A percentile compares a stretch with the other conserved stretches of the same genome.
These are phyloP conservation scores for Metschnikowia drakensbergensis DNA, from an alignment of 805 yeast genomes.

Conservation along the genomic window DNA sequence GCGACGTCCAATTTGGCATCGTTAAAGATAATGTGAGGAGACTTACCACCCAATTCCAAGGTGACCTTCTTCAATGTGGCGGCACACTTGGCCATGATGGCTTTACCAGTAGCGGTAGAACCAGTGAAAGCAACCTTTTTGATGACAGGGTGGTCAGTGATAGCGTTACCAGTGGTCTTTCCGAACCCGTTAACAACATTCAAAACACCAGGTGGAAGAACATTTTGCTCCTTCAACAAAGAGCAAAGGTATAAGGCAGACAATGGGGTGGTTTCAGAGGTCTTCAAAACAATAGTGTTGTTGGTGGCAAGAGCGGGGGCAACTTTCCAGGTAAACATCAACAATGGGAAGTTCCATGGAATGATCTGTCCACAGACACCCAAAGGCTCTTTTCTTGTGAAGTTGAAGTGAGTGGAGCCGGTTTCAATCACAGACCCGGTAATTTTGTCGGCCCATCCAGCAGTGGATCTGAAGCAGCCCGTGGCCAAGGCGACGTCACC, in stretches of 20 bases:
- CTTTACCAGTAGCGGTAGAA: slow-evolving; percentile 86
- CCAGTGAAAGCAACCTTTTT: slow-evolving; percentile 95
- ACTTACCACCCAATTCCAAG: slow-evolving; percentile 94
- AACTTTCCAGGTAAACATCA: slow-evolving; percentile 93
- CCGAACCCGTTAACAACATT: slow-evolving; percentile 88
- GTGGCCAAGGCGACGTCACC: slow-evolving; percentile 74
- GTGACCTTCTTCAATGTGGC: slow-evolving; percentile 81
- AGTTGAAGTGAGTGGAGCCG: slow-evolving; percentile 67
- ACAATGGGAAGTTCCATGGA: slow-evolving; percentile 95
- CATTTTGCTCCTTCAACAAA: slow-evolving; percentile 74
- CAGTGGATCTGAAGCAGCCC: slow-evolving; percentile 74
- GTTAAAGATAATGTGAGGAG: slow-evolving; percentile 83
- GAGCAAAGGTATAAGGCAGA: slow-evolving; percentile 75
- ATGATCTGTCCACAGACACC: slow-evolving; percentile 96
- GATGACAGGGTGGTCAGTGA: slow-evolving; percentile 72
- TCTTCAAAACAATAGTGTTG: slow-evolving; percentile 80
- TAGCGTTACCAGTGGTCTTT: slow-evolving; percentile 75
- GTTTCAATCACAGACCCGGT: slow-evolving; percentile 74
- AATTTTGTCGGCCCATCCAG: slow-evolving; percentile 89
- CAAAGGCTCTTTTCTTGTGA: slow-evolving; percentile 82
- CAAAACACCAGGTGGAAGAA: slow-evolving; percentile 81
- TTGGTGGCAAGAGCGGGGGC: slow-evolving; percentile 93
- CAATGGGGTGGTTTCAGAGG: slow-evolving; percentile 90
- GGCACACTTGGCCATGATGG: slow-evolving; percentile 78
- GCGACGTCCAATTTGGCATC: slow-evolving; percentile 81